Evolutionary conservation across 306 rosid genomes (phyloP).

Genomic region (Albizia julibrissin): DNA sequence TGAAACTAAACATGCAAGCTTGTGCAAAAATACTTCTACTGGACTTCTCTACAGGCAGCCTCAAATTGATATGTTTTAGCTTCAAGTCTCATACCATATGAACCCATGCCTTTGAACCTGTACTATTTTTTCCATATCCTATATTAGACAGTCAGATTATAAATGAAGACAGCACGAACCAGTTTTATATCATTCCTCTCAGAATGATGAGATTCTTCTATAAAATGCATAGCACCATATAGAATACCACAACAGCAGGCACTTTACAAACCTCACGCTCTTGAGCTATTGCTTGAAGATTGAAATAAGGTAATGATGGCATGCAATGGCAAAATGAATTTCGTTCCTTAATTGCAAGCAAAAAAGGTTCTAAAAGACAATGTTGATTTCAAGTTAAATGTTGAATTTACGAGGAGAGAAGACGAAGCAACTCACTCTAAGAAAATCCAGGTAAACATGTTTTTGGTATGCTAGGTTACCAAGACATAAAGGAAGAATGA

Average conservation of each 20-base stretch:
- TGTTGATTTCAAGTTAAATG: slow-evolving; percentile 2
- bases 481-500: not conserved
- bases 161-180: slow-evolving; percentile 1
- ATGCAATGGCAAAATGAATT: not conserved
- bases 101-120: not conserved
- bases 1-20: not conserved
- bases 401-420: not conserved
- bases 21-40: slow-evolving; percentile 6
- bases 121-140: too few relatives aligned
- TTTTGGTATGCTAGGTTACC: not conserved
- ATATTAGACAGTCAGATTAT: slow-evolving; percentile 4
- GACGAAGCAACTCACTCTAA: not conserved
- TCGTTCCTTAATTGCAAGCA: slow-evolving; percentile 4
- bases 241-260: not conserved
- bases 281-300: not conserved
- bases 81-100: slow-evolving; percentile 6
- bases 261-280: not conserved
- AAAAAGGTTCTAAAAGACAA: not conserved
- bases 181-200: slow-evolving; percentile 5
- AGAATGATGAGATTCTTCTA: slow-evolving; percentile 2
- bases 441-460: not conserved
- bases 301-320: not conserved
- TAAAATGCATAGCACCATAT: not conserved
- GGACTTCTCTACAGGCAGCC: not conserved
- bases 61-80: slow-evolving; percentile 21